Conservation (phyloP, 163 green algal genomes). For the Scenedesmus sp. region DNA sequence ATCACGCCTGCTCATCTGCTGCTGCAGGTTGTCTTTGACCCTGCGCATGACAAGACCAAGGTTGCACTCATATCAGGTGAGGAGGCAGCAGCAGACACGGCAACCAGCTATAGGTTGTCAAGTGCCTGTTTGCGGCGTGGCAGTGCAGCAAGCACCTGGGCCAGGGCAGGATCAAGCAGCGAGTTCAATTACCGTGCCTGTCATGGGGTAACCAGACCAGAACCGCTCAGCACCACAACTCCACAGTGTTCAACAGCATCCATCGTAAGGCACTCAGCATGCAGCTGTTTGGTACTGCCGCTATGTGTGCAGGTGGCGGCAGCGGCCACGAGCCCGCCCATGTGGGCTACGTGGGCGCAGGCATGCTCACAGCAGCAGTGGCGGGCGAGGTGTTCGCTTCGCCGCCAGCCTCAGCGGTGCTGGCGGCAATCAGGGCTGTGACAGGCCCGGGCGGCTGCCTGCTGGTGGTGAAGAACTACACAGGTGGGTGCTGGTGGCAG, state of each 20-base stretch:
- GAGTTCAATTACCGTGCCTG: no score
- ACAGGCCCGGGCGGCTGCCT: conserved; percentile 48
- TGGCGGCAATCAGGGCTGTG: conserved; percentile 83
- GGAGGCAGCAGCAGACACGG: background rate
- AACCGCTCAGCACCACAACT: background rate
- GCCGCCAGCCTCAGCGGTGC: conserved; percentile 84
- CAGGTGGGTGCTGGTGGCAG: no score
- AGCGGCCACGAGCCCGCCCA: conserved; percentile 90
- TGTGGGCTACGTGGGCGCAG: conserved; percentile 87
- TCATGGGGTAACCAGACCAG: no score
- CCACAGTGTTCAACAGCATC: background rate
- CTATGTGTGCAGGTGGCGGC: conserved; percentile 53
- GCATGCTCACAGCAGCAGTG: conserved; percentile 92
- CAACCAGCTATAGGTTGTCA: background rate
- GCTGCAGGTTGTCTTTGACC: conserved; percentile 75
- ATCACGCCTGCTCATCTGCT: conserved; percentile 24
- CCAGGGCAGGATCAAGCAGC: background rate
- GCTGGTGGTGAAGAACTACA: conserved; percentile 86
- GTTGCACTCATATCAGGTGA: conserved; percentile 54
- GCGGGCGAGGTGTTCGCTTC: conserved; percentile 94
- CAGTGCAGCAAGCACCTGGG: background rate
- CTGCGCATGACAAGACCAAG: conserved; percentile 47
- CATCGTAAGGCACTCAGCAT: background rate
- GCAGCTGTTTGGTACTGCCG: background rate
- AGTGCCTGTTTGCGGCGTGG: background rate